Percentiles rank a stretch among this genome's conserved stretches.
Evolutionary conservation across 345 rosid species (phyloP).

Genomic region (Citrus inodora): DNA sequence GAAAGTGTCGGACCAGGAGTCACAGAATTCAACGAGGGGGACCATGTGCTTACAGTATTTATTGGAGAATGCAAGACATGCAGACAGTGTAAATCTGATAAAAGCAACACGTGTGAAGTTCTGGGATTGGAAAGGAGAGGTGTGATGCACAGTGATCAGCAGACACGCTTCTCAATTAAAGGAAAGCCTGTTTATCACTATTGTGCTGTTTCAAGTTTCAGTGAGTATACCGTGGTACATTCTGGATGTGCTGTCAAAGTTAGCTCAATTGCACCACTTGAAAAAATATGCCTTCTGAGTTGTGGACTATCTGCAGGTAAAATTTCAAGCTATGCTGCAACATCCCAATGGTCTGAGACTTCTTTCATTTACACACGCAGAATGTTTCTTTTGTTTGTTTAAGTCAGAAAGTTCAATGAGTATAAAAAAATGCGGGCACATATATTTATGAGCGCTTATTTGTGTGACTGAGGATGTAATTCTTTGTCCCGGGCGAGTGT

Average conservation of each 20-base stretch:
- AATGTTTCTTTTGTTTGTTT: not conserved
- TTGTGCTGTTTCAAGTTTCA: conserved; percentile 93
- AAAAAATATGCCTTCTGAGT: conserved; percentile 83
- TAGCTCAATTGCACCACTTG: conserved; percentile 53
- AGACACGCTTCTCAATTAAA: conserved; percentile 65
- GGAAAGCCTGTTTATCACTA: conserved; percentile 83
- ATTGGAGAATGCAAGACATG: conserved; percentile 80
- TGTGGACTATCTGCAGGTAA: conserved; percentile 90
- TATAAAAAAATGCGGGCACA: not conserved
- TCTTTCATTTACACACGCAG: too few relatives aligned
- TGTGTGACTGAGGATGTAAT: not conserved
- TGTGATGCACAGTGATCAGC: conserved; percentile 78
- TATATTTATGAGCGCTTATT: not conserved
- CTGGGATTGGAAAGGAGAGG: conserved; percentile 88
- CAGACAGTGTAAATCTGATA: conserved; percentile 66
- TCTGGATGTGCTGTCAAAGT: conserved; percentile 94
- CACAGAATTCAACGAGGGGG: conserved; percentile 75
- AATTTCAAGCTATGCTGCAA: not conserved
- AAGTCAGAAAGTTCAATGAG: too few relatives aligned
- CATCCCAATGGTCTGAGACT: not conserved
- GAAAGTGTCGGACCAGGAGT: conserved; percentile 82
- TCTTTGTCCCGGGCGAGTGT: not conserved
- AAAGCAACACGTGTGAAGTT: conserved; percentile 80
- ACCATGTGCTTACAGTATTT: conserved; percentile 81
- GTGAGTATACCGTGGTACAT: conserved; percentile 89